Evolutionary conservation across 306 rosid species (phyloP).

Genomic region (Lotus japonicus): DNA sequence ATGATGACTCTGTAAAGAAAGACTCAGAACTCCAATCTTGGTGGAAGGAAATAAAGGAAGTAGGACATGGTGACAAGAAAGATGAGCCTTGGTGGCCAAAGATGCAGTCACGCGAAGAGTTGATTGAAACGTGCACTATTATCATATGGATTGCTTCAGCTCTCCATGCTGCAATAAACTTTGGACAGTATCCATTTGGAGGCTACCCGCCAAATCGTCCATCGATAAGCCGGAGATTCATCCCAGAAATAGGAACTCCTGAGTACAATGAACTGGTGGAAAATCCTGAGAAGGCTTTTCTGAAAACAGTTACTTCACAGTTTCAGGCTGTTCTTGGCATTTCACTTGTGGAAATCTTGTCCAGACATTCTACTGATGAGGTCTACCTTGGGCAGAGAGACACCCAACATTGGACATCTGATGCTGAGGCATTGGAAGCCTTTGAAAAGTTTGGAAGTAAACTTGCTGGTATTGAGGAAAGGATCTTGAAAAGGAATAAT

Average conservation of each 20-base stretch:
- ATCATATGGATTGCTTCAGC: constrained; percentile 54
- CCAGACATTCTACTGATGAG: constrained; percentile 45
- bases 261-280: constrained; percentile 37
- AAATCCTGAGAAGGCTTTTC: constrained; percentile 30
- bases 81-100: constrained; percentile 52
- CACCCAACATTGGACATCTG: constrained; percentile 54
- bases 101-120: constrained; percentile 39
- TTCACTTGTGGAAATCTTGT: constrained; percentile 42
- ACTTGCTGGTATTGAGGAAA: constrained; percentile 43
- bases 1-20: constrained; percentile 2
- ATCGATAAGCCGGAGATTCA: constrained; percentile 31
- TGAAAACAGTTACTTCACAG: constrained; percentile 39
- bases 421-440: constrained; percentile 37
- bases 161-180: constrained; percentile 51
- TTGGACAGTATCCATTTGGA: constrained; percentile 42
- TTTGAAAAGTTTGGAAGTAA: constrained; percentile 47
- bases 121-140: constrained; percentile 38
- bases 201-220: constrained; percentile 43
- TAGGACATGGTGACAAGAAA: constrained; percentile 54
- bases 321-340: constrained; percentile 38
- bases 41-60: constrained; percentile 52
- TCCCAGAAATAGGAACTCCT: constrained; percentile 39
- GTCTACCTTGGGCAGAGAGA: constrained; percentile 47
- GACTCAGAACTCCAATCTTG: constrained; percentile 46
- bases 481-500: constrained; percentile 39